Percentiles rank a stretch among this genome's conserved stretches.
Evolutionary conservation across 2,329 filamentous ascomycete species (phyloP).

Genomic region (Pezizomycotina sp.): DNA sequence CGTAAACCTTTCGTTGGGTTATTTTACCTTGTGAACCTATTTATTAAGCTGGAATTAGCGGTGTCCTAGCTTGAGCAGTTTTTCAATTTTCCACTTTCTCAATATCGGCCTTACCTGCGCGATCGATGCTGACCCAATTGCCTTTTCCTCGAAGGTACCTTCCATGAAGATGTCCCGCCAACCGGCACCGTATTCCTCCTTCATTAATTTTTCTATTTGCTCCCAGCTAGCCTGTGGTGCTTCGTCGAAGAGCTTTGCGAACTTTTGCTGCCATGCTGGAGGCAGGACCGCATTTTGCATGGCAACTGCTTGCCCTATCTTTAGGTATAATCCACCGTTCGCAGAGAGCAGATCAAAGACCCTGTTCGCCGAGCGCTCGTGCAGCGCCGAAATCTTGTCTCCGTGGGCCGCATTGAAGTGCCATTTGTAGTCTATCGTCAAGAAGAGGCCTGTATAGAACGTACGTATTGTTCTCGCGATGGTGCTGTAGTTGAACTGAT

Average conservation of each 20-base stretch:
- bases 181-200: slow-evolving; percentile 68
- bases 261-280: slow-evolving; percentile 92
- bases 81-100: too few species aligned
- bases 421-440: slow-evolving; percentile 87
- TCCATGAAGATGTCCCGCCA: slow-evolving; percentile 74
- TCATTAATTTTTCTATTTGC: slow-evolving; percentile 69
- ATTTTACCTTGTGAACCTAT: too few species aligned
- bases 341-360: slow-evolving; percentile 63
- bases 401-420: slow-evolving; percentile 60
- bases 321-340: slow-evolving; percentile 89
- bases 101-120: too few species aligned
- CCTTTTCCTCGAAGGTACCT: slow-evolving; percentile 45
- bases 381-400: slow-evolving; percentile 40
- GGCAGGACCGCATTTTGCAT: slow-evolving; percentile 94
- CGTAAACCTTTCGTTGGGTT: too few species aligned
- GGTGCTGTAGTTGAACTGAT: slow-evolving; percentile 59
- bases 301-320: slow-evolving; percentile 94
- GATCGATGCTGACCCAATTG: slow-evolving; percentile 68
- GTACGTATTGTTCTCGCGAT: slow-evolving; percentile 65
- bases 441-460: slow-evolving; percentile 59
- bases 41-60: too few species aligned
- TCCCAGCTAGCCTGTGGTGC: slow-evolving; percentile 83
- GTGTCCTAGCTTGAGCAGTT: too few species aligned
- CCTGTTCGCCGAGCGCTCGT: slow-evolving; percentile 66
- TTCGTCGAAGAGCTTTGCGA: slow-evolving; percentile 91